These are phyloP conservation scores for Cochlearia excelsa DNA, from an alignment of 345 rosid genomes.

Conservation along the genomic window DNA sequence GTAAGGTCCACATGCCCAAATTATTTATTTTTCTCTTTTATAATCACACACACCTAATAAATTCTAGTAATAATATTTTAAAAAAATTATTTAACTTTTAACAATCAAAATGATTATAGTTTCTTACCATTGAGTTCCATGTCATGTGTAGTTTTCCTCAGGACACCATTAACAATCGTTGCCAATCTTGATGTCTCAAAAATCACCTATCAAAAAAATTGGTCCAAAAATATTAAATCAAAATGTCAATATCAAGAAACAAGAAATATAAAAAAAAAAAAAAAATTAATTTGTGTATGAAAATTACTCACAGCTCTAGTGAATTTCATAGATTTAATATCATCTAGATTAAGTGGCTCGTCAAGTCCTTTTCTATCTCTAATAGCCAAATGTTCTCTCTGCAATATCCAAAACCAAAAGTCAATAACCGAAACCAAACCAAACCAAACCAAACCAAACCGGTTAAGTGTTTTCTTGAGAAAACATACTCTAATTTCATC, in stretches of 20 bases:
- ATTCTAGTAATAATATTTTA: too few relatives aligned
- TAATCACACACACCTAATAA: background rate
- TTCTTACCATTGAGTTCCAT: conserved; percentile 72
- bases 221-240: background rate
- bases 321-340: conserved; percentile 74
- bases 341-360: conserved; percentile 62
- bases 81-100: too few relatives aligned
- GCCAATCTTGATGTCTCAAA: conserved; percentile 82
- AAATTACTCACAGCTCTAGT: conserved; percentile 74
- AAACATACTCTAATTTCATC: conserved; percentile 64
- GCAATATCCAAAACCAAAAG: conserved; percentile 20
- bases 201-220: conserved; percentile 49
- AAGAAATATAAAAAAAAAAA: background rate
- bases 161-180: conserved; percentile 73
- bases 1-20: conserved; percentile 51
- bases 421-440: conserved; percentile 2
- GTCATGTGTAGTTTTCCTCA: conserved; percentile 74
- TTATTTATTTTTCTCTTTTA: background rate
- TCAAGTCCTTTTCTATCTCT: conserved; percentile 58
- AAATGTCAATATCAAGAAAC: conserved; percentile 12
- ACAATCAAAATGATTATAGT: background rate
- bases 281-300: conserved; percentile 1
- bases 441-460: background rate
- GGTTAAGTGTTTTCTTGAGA: background rate
- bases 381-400: conserved; percentile 77